Evolutionary conservation across 2,329 filamentous ascomycete species (phyloP).

Genomic region (Penicillium sp.): DNA sequence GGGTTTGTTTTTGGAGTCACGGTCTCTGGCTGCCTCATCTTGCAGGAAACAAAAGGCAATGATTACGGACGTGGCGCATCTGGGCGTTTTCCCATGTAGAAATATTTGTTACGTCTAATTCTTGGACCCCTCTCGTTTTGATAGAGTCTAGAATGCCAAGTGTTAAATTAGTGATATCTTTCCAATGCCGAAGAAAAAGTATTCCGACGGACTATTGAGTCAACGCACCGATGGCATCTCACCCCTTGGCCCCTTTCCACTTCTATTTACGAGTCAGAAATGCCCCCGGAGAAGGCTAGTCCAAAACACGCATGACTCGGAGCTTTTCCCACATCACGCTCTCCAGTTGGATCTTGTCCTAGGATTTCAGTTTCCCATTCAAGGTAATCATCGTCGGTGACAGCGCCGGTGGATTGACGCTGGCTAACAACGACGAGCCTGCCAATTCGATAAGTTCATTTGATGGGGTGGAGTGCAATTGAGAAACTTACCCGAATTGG

Average conservation of each 20-base stretch:
- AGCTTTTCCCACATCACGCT: neutral
- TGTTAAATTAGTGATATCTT: neutral
- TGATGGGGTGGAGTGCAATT: slow-evolving; percentile 13
- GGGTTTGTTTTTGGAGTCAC: neutral
- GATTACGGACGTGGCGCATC: slow-evolving; percentile 2
- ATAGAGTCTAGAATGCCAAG: neutral
- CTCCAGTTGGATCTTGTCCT: neutral
- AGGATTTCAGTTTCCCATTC: slow-evolving; percentile 5
- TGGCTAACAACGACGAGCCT: too few species aligned
- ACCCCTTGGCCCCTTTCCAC: too few species aligned
- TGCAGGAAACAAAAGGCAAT: slow-evolving; percentile 1
- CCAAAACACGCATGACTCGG: too few species aligned
- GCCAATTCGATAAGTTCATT: slow-evolving; percentile 1
- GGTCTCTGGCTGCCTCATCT: slow-evolving; percentile 4
- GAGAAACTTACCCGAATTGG: slow-evolving; percentile 2
- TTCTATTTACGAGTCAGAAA: too few species aligned
- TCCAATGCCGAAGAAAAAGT: too few species aligned
- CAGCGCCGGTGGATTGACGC: slow-evolving; percentile 9
- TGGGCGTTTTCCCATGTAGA: slow-evolving; percentile 2
- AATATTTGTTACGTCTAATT: neutral
- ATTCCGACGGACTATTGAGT: too few species aligned
- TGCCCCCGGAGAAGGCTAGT: too few species aligned
- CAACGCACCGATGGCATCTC: too few species aligned
- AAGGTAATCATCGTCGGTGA: slow-evolving; percentile 15
- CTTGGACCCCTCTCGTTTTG: neutral